A percentile compares a stretch with the other conserved stretches of the same genome.
Conservation (phyloP, 306 rosid species). For the Begonia masoniana region DNA sequence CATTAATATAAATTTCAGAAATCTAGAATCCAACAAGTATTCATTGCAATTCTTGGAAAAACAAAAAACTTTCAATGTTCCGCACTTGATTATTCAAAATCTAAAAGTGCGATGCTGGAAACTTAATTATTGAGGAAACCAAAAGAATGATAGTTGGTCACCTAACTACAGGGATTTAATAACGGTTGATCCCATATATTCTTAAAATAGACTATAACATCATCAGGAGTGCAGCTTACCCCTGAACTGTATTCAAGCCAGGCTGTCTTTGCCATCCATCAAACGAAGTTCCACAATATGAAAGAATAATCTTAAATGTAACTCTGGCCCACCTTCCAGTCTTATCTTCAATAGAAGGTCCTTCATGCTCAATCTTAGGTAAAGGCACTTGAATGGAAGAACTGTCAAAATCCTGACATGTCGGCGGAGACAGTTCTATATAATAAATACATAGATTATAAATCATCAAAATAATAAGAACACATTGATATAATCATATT, state of each 20-base stretch:
- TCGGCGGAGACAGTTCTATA: slow-evolving; percentile 24
- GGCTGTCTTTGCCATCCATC: slow-evolving; percentile 99
- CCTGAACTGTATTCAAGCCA: slow-evolving; percentile 67
- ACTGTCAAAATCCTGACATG: slow-evolving; percentile 23
- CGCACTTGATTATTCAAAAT: too few relatives aligned
- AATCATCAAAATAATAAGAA: not conserved
- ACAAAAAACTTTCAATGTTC: too few relatives aligned
- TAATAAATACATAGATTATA: slow-evolving; percentile 7
- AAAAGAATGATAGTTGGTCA: not conserved
- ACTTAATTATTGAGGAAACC: too few relatives aligned
- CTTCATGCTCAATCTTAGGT: slow-evolving; percentile 24
- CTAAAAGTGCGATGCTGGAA: too few relatives aligned
- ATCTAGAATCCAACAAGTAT: too few relatives aligned
- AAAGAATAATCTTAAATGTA: slow-evolving; percentile 63
- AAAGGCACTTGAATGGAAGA: slow-evolving; percentile 26
- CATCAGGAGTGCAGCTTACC: slow-evolving; percentile 24
- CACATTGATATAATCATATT: too few relatives aligned
- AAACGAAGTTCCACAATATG: slow-evolving; percentile 71
- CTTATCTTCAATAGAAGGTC: slow-evolving; percentile 25
- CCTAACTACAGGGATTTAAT: not conserved
- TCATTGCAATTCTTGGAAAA: too few relatives aligned
- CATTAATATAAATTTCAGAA: too few relatives aligned
- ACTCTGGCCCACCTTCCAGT: slow-evolving; percentile 81
- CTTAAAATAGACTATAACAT: too few relatives aligned
- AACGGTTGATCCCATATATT: too few relatives aligned